A percentile compares a stretch with the other conserved stretches of the same genome.
Conservation (phyloP, 352 stramenopile species). For the Pythium rishiriense region DNA sequence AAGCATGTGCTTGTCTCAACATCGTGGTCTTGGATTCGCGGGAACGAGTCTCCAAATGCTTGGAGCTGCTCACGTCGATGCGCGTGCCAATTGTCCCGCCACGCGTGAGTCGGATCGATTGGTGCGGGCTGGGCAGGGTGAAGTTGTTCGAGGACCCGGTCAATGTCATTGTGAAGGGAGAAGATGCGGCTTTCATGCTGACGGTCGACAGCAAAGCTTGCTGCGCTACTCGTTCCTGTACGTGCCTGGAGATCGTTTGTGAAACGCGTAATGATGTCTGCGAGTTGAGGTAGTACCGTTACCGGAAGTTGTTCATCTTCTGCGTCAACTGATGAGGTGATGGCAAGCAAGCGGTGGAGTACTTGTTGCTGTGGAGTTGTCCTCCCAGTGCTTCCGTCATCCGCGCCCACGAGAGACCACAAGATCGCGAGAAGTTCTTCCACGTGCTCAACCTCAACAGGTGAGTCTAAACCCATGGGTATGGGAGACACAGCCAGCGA, state of each 20-base stretch:
- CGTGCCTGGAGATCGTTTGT: conserved; percentile 2
- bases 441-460: background rate
- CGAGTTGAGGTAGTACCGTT: background rate
- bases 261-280: background rate
- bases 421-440: background rate
- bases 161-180: conserved; percentile 18
- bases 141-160: background rate
- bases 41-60: background rate
- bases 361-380: background rate
- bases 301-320: background rate
- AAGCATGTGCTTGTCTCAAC: conserved; percentile 4
- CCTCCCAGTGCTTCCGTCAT: background rate
- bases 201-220: background rate
- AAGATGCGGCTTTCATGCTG: conserved; percentile 3
- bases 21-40: background rate
- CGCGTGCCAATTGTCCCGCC: conserved; percentile 4
- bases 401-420: background rate
- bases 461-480: too few species aligned
- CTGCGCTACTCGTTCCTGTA: background rate
- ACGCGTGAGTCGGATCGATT: background rate
- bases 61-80: background rate
- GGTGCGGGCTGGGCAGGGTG: background rate
- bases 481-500: too few species aligned
- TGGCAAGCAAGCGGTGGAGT: background rate
- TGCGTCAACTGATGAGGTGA: background rate